These are phyloP conservation scores for Cryptococcus sp. DNA, from an alignment of 1,284 basidiomycete genomes.

Conservation along the genomic window DNA sequence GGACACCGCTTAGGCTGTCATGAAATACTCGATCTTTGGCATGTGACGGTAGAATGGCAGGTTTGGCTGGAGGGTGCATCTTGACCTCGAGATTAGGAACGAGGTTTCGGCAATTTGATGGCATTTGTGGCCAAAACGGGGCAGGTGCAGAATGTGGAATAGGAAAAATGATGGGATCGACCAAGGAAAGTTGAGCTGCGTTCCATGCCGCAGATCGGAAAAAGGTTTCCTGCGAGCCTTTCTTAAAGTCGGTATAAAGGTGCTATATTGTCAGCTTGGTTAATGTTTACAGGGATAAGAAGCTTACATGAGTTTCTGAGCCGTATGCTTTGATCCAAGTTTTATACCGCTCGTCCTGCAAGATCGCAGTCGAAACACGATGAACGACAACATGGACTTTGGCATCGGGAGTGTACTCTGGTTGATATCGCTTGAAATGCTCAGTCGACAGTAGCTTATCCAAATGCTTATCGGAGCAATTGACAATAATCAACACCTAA, in stretches of 20 bases:
- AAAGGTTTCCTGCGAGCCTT: slow-evolving; percentile 62
- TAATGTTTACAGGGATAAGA: neutral
- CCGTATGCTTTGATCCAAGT: slow-evolving; percentile 67
- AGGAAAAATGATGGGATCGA: slow-evolving; percentile 72
- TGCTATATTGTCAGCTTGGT: slow-evolving; percentile 53
- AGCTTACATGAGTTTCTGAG: slow-evolving; percentile 56
- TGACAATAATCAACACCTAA: slow-evolving; percentile 34
- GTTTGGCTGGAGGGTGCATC: slow-evolving; percentile 29
- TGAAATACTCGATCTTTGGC: slow-evolving; percentile 28
- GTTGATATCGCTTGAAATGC: slow-evolving; percentile 54
- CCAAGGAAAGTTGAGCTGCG: slow-evolving; percentile 64
- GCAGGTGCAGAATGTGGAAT: slow-evolving; percentile 55
- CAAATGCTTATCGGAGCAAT: slow-evolving; percentile 32
- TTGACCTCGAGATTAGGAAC: slow-evolving; percentile 22
- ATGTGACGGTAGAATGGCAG: slow-evolving; percentile 11
- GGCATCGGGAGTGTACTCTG: slow-evolving; percentile 36
- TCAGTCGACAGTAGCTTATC: slow-evolving; percentile 50
- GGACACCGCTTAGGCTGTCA: slow-evolving; percentile 17
- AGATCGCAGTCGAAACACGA: slow-evolving; percentile 61
- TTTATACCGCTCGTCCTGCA: slow-evolving; percentile 65
- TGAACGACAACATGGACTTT: slow-evolving; percentile 62
- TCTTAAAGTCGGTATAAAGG: slow-evolving; percentile 60
- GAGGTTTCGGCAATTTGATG: slow-evolving; percentile 50
- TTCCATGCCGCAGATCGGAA: slow-evolving; percentile 71
- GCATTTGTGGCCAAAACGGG: slow-evolving; percentile 12